Base-by-base conservation (phyloP, 2,329 filamentous ascomycete genomes). In the Pseudocercospora ulei region DNA sequence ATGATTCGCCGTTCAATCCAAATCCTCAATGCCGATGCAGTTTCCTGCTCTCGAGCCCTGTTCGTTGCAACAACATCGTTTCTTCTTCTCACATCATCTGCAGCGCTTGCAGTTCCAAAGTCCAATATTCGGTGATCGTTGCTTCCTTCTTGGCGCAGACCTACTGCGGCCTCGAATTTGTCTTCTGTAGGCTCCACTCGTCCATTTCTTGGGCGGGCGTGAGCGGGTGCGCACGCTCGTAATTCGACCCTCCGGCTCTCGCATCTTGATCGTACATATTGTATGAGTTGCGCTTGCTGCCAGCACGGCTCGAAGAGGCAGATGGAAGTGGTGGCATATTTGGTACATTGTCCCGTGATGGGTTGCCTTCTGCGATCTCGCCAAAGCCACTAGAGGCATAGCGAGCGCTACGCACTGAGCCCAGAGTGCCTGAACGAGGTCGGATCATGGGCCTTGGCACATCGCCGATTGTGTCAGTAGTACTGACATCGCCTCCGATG, bases 391-490 rank as follows among this genome's bases (percentile, higher is more conserved):
- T 39, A 33, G 23, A 41, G 14, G 39, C 40, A 35, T 46, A 33
- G 35, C 41, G 46, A 31, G 35, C 49, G 44, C 30, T 48, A 39
- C 35, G 41, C 36, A 37, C 22, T 2, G 54, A 58, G 7, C 50
- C 49, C 35, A 46, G 35, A 4, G 57, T 59, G 17, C 56, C 56
- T 2, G 57, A 50, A 11, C 59, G 52, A n/a, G 59, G 57, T 6
- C 59, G 53, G 16, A 59, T 42, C n/a, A 36, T 41, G 2, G 59
- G 59, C 11, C 50, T 47, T 1, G 59, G 59, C 6, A 62, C 57
- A 12, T 50, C 51, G 33, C 53, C 56, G 16, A 60, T 59, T 7
- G 49, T 51, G 23, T 60, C 56, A 5, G 47, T 35, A 1, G 52
- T 53, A 42, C 53, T 58, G 35, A 56, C 41, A 8, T 56, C 51